These are phyloP conservation scores for Canariomyces notabilis DNA, from an alignment of 2,329 filamentous ascomycete genomes.

Conservation along the genomic window DNA sequence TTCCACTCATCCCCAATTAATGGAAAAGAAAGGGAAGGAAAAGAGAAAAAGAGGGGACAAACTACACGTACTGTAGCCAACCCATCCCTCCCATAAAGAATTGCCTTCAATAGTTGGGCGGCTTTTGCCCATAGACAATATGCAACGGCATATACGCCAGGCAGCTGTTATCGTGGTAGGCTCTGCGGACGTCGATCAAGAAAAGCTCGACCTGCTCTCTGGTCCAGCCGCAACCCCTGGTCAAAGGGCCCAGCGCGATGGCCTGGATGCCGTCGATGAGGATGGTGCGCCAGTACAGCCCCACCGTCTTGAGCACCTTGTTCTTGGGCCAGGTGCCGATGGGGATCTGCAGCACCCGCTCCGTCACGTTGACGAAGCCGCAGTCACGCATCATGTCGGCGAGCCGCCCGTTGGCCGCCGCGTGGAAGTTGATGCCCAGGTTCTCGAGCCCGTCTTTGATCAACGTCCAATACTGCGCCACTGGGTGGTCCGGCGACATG, in stretches of 20 bases:
- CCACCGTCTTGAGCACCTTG: slow-evolving; percentile 37
- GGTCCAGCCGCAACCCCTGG: slow-evolving; percentile 33
- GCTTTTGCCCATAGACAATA: slow-evolving; percentile 51
- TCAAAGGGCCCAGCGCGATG: slow-evolving; percentile 38
- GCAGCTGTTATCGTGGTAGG: slow-evolving; percentile 32
- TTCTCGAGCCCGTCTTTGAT: slow-evolving; percentile 30
- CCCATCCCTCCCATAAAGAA: no score
- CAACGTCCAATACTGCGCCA: slow-evolving; percentile 33
- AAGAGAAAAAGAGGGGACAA: neutral
- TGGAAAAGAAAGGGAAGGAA: neutral
- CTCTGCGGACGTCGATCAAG: slow-evolving; percentile 31
- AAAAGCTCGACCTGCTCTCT: slow-evolving; percentile 34
- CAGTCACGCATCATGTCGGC: slow-evolving; percentile 33
- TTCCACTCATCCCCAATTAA: neutral
- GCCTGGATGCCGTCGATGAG: slow-evolving; percentile 39
- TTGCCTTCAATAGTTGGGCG: slow-evolving; percentile 22
- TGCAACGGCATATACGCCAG: slow-evolving; percentile 53
- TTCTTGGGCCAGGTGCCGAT: slow-evolving; percentile 44
- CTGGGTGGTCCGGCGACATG: slow-evolving; percentile 38
- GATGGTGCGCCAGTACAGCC: slow-evolving; percentile 41
- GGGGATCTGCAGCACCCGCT: slow-evolving; percentile 41
- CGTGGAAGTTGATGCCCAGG: slow-evolving; percentile 38
- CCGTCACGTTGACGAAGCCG: slow-evolving; percentile 42
- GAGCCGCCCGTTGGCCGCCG: slow-evolving; percentile 31
- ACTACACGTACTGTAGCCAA: no score